Percentiles rank a stretch among this genome's conserved stretches.
phyloP scores from a whole-genome alignment of 768 basidiomycete genomes.

The Lentinula raphanica region DNA sequence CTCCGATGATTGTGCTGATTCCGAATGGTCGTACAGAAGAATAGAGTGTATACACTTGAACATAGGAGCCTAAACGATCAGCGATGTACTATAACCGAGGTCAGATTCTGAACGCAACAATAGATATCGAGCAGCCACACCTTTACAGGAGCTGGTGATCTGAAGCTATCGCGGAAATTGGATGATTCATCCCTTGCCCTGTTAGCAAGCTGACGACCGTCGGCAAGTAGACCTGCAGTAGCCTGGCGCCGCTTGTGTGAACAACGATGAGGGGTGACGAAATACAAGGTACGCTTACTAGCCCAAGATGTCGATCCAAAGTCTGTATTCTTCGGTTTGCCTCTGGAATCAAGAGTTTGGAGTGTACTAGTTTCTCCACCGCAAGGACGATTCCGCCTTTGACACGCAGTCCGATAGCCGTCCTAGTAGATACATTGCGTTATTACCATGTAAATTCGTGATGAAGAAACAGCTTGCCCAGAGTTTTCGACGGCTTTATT shows the following conservation, averaged over 20 bases:
- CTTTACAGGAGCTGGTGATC: constrained; percentile 72
- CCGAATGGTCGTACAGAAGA: constrained; percentile 98
- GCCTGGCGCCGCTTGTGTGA: constrained; percentile 46
- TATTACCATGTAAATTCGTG: neutral
- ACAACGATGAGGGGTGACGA: too few species aligned
- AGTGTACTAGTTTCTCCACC: constrained; percentile 97
- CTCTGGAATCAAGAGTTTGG: constrained; percentile 90
- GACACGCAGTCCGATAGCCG: constrained; percentile 92
- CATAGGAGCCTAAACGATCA: constrained; percentile 82
- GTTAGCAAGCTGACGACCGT: constrained; percentile 83
- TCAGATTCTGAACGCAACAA: neutral
- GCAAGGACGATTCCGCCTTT: constrained; percentile 94
- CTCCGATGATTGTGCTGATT: constrained; percentile 86
- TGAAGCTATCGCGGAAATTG: constrained; percentile 68
- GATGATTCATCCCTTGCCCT: constrained; percentile 81
- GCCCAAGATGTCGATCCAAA: constrained; percentile 88
- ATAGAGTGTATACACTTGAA: constrained; percentile 95
- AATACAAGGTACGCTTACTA: constrained; percentile 44
- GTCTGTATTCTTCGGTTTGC: constrained; percentile 92
- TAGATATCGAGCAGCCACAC: constrained; percentile 33
- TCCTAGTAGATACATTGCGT: constrained; percentile 42
- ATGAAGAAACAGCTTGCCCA: constrained; percentile 48
- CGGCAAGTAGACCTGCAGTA: constrained; percentile 88
- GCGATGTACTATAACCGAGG: constrained; percentile 31
- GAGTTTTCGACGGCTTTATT: constrained; percentile 99